Evolutionary conservation across 2,329 filamentous ascomycete species (phyloP).

Genomic region (Purpureocillium takamizusanense): DNA sequence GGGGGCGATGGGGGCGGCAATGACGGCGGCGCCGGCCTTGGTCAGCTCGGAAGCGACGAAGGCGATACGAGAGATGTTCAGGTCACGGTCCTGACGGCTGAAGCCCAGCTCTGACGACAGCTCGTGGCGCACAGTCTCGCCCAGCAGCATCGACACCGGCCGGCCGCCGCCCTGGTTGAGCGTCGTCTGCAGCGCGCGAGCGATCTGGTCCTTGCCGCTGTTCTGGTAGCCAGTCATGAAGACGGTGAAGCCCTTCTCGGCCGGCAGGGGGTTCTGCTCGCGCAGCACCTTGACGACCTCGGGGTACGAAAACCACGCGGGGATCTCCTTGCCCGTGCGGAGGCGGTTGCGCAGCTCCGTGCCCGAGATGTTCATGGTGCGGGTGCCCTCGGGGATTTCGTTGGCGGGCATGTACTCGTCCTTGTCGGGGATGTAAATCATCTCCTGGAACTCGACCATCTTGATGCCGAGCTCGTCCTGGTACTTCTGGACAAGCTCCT

Average conservation of each 20-base stretch:
- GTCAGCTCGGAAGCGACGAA: slow-evolving; percentile 96
- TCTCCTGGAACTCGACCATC: slow-evolving; percentile 98
- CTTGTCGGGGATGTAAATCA: slow-evolving; percentile 95
- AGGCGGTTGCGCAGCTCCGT: slow-evolving; percentile 90
- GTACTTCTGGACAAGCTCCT: slow-evolving; percentile 94
- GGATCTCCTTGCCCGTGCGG: slow-evolving; percentile 85
- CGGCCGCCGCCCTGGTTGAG: slow-evolving; percentile 97
- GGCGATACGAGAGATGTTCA: slow-evolving; percentile 90
- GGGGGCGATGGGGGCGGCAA: slow-evolving; percentile 91
- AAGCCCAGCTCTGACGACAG: slow-evolving; percentile 94
- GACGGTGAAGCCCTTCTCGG: slow-evolving; percentile 91
- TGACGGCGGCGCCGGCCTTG: slow-evolving; percentile 85
- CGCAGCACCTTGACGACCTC: slow-evolving; percentile 95
- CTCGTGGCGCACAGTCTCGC: slow-evolving; percentile 89
- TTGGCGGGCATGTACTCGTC: slow-evolving; percentile 95
- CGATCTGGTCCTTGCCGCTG: slow-evolving; percentile 93
- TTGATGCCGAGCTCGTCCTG: slow-evolving; percentile 93
- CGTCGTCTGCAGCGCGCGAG: slow-evolving; percentile 89
- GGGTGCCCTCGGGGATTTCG: slow-evolving; percentile 73
- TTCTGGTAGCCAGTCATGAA: slow-evolving; percentile 97
- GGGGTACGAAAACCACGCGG: slow-evolving; percentile 99
- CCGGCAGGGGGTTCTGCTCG: slow-evolving; percentile 89
- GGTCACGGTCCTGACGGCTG: slow-evolving; percentile 83
- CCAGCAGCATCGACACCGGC: slow-evolving; percentile 86
- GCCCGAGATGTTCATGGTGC: slow-evolving; percentile 80